These are phyloP conservation scores for Pyrenochaeta sp. DNA, from an alignment of 2,329 filamentous ascomycete species.

Conservation along the genomic window DNA sequence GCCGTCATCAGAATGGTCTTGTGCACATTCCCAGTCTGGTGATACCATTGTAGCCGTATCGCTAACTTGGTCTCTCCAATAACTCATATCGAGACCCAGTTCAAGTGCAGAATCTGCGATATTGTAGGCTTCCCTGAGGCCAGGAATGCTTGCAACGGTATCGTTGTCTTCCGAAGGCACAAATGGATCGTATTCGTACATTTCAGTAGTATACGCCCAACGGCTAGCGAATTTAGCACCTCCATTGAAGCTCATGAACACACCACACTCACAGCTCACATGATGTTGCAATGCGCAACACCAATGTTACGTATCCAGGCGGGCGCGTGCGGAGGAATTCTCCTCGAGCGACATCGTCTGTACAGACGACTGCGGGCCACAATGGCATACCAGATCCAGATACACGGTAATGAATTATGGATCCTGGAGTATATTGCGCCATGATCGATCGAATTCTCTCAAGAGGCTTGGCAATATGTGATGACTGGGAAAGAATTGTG, in stretches of 20 bases:
- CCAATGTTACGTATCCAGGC: conserved; percentile 14
- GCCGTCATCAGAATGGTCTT: background rate
- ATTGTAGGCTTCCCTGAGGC: conserved; percentile 19
- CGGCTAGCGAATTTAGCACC: conserved; percentile 20
- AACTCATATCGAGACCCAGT: conserved; percentile 1
- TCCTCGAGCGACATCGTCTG: conserved; percentile 25
- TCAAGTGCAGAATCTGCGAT: conserved; percentile 7
- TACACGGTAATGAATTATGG: conserved; percentile 17
- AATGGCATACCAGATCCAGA: background rate
- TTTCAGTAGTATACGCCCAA: conserved; percentile 25
- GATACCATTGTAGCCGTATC: background rate
- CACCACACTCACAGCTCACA: conserved; percentile 19
- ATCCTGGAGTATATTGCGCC: conserved; percentile 7
- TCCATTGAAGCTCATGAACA: background rate
- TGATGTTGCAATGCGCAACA: conserved; percentile 20
- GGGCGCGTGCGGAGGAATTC: conserved; percentile 16
- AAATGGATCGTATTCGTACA: conserved; percentile 22
- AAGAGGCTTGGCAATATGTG: background rate
- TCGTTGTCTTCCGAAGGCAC: conserved; percentile 1
- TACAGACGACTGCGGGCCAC: conserved; percentile 32
- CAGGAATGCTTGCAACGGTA: conserved; percentile 1
- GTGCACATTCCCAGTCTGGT: background rate
- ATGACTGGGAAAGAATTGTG: background rate
- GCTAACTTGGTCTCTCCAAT: conserved; percentile 19
- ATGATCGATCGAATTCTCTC: background rate